Conservation (phyloP, 2,329 filamentous ascomycete species). For the Podosphaera fusca region DNA sequence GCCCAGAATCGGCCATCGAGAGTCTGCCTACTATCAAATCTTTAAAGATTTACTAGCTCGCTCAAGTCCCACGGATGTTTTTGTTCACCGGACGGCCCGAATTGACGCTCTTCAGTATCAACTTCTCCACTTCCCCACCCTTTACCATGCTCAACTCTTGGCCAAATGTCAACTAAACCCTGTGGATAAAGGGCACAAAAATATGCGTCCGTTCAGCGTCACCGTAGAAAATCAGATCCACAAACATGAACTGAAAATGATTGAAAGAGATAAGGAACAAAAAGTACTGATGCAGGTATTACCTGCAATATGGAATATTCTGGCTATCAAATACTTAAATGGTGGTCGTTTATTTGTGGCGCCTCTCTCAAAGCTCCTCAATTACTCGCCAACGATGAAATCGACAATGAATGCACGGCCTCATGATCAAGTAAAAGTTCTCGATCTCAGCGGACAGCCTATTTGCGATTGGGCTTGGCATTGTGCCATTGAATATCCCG, state of each 20-base stretch:
- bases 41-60: conserved; percentile 54
- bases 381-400: conserved; percentile 27
- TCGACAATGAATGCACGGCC: conserved; percentile 21
- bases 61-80: conserved; percentile 47
- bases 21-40: conserved; percentile 70
- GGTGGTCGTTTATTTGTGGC: conserved; percentile 40
- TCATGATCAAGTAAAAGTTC: conserved; percentile 38
- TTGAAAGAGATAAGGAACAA: conserved; percentile 47
- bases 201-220: conserved; percentile 48
- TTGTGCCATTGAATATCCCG: conserved; percentile 64
- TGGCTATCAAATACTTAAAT: conserved; percentile 35
- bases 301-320: conserved; percentile 36
- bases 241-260: conserved; percentile 36
- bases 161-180: conserved; percentile 65
- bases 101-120: conserved; percentile 76
- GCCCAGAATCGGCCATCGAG: conserved; percentile 29
- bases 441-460: conserved; percentile 69
- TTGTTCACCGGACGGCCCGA: conserved; percentile 62
- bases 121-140: conserved; percentile 47
- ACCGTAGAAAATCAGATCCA: conserved; percentile 46
- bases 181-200: conserved; percentile 44
- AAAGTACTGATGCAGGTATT: conserved; percentile 55
- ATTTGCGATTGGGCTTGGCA: conserved; percentile 94
- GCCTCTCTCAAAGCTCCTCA: conserved; percentile 38
- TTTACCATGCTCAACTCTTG: conserved; percentile 59